Percentiles rank a stretch among this genome's conserved stretches.
These are phyloP conservation scores for Phytopythium ostracodes DNA, from an alignment of 352 stramenopile species.

Conservation along the genomic window DNA sequence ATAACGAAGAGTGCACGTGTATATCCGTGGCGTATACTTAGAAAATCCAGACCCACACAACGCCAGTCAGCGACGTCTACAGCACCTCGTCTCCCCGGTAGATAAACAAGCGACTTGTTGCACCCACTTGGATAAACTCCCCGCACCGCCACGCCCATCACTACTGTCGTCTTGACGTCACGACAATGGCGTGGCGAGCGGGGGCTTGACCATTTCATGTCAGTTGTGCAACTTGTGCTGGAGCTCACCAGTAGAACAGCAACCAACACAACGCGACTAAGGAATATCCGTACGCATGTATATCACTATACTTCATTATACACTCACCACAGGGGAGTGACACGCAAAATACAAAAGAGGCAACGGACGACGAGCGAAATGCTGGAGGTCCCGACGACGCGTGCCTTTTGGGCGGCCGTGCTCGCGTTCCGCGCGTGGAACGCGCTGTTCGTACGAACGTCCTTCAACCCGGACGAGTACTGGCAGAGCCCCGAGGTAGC, in stretches of 20 bases:
- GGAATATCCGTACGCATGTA: neutral
- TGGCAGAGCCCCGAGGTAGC: conserved; percentile 88
- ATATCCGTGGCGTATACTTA: neutral
- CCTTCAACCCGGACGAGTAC: conserved; percentile 88
- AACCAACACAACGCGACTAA: neutral
- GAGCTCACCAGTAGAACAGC: neutral
- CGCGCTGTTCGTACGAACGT: conserved; percentile 78
- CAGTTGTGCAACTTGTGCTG: too few relatives aligned
- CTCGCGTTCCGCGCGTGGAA: conserved; percentile 73
- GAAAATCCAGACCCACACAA: neutral
- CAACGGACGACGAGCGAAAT: conserved; percentile 11
- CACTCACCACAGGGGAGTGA: neutral
- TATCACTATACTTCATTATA: neutral
- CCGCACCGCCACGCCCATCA: neutral
- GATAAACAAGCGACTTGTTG: too few relatives aligned
- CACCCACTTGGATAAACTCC: neutral
- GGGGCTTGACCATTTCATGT: too few relatives aligned
- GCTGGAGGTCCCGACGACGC: conserved; percentile 28
- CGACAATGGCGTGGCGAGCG: neutral
- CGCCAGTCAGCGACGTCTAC: neutral
- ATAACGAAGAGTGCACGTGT: neutral
- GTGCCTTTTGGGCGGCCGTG: conserved; percentile 47
- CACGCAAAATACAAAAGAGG: neutral
- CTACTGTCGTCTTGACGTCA: neutral
- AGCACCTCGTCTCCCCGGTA: too few relatives aligned